Base-by-base conservation (phyloP, 495 filamentous ascomycete genomes). In the Daldinia caldariorum region DNA sequence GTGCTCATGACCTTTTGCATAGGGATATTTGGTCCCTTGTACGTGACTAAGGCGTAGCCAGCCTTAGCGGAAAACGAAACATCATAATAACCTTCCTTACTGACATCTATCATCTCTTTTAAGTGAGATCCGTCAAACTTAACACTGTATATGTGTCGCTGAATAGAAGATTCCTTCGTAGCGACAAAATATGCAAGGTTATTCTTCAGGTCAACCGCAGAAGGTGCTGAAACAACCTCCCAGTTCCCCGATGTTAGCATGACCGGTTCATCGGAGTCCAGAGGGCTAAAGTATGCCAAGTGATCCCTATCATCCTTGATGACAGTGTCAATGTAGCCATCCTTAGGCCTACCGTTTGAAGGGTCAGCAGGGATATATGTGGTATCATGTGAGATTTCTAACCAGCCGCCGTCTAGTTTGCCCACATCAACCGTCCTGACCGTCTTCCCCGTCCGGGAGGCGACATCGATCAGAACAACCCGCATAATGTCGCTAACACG, bases 321-420 rank as follows among this genome's bases (percentile, higher is more conserved):
- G 45, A 99, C 82, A 0, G 92, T 94, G 79, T 99, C 95, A 66
- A 99, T 88, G 74, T 99, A 99, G 4, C 95, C 95, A 76, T 96
- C 92, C 20, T 94, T 79, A 38, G 84, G 83, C 10, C 95, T 89
- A 14, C 92, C 92, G 69, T 92, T 94, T 22, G 78, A 70, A 39
- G 91, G 88, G 76, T 97, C 91, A 3, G 93, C 91, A 7, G 95
- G 96, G 58, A 99, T 90, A 74, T 90, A 97, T 63, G 83, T 87
- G 3, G 95, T 97, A 32, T 89, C 86, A 70, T 98, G 89, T 1
- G 93, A 91, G 38, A 97, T 92, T 78, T 99, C 95, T 69, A 98
- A 95, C 95, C 95, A 99, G 47, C 95, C 95, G 12, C 94, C 94
- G 77, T 99, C 95, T 6, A 97, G 80, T 31, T 87, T 86, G 58